Evolutionary conservation across 768 basidiomycete species (phyloP).

Genomic region (Mycena latifolia): DNA sequence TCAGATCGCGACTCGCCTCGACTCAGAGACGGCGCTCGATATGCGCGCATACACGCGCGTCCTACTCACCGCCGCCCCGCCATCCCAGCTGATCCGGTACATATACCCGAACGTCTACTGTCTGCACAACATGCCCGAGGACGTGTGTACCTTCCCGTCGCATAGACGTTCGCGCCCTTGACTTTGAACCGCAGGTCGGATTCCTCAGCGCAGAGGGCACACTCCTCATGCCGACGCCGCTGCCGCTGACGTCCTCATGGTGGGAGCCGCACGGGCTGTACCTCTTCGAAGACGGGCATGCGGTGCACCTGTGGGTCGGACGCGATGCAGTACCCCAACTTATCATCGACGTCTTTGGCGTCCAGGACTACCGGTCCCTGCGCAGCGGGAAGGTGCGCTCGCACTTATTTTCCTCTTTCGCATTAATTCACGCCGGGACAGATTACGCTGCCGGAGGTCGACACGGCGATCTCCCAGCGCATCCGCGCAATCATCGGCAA

Average conservation of each 20-base stretch:
- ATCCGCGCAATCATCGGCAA: constrained; percentile 63
- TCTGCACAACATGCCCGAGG: constrained; percentile 63
- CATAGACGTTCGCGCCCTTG: too few species aligned
- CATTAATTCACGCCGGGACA: constrained; percentile 23
- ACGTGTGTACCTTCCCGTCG: background rate
- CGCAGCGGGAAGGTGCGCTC: constrained; percentile 58
- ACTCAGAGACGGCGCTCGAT: constrained; percentile 62
- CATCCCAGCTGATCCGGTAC: constrained; percentile 61
- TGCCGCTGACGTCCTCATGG: constrained; percentile 62
- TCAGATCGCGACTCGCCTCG: constrained; percentile 60
- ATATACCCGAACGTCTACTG: constrained; percentile 66
- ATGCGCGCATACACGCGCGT: constrained; percentile 62
- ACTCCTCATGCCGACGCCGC: constrained; percentile 57
- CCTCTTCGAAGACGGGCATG: constrained; percentile 67
- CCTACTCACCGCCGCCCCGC: constrained; percentile 58
- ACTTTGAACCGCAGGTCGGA: constrained; percentile 13
- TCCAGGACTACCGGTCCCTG: constrained; percentile 55
- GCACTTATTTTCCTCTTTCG: background rate
- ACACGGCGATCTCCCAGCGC: constrained; percentile 62
- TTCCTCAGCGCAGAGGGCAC: constrained; percentile 49
- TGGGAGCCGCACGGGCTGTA: constrained; percentile 65
- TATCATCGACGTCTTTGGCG: constrained; percentile 63
- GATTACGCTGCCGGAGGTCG: constrained; percentile 59
- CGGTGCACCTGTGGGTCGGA: constrained; percentile 67
- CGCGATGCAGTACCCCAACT: constrained; percentile 65